These are phyloP conservation scores for Dryas octopetala DNA, from an alignment of 306 rosid genomes.

Conservation along the genomic window DNA sequence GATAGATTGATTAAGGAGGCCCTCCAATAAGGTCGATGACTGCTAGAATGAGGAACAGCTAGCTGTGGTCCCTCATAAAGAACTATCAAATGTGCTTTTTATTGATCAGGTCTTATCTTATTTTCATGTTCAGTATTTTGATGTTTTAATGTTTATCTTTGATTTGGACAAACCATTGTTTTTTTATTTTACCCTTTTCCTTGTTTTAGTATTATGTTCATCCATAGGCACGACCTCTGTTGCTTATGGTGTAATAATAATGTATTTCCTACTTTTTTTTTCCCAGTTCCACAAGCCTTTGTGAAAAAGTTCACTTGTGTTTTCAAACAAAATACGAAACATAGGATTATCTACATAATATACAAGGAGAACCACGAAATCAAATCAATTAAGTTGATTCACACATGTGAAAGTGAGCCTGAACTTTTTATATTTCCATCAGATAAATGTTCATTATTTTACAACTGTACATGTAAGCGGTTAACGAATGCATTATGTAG, in stretches of 20 bases:
- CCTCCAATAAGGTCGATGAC: slow-evolving; percentile 7
- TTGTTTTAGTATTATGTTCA: no score
- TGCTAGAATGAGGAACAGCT: background rate
- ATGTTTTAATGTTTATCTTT: background rate
- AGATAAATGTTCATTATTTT: no score
- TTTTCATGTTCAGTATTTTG: background rate
- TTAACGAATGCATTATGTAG: background rate
- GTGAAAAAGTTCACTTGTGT: no score
- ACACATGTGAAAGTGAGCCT: no score
- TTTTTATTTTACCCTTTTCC: no score
- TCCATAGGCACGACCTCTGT: no score
- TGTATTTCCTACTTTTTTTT: no score
- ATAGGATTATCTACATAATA: no score
- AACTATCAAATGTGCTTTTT: background rate
- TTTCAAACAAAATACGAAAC: no score
- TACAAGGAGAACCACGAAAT: background rate
- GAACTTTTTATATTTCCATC: no score
- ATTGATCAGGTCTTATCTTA: background rate
- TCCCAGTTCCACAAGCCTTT: no score
- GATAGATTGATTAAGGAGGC: slow-evolving; percentile 37
- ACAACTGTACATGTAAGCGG: background rate
- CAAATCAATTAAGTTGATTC: background rate
- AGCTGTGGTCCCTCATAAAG: background rate
- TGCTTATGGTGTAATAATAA: no score
- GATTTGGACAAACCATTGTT: background rate